Base-by-base conservation (phyloP, 2,329 filamentous ascomycete genomes). In the Exophiala aquamarina region DNA sequence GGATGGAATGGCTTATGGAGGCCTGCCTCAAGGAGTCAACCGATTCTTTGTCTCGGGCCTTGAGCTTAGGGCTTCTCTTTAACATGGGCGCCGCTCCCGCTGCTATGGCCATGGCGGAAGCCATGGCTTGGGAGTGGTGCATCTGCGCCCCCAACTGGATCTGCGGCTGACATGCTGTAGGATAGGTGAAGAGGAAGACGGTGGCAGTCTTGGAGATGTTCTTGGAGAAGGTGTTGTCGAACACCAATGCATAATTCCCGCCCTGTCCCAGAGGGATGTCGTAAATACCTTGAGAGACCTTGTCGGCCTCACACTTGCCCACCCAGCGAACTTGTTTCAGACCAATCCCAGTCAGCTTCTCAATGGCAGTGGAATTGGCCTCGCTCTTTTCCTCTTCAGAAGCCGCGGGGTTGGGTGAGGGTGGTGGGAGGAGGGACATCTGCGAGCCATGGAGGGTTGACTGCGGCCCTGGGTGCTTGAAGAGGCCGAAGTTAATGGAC, bases 201-300 rank as follows among this genome's bases (percentile, higher is more conserved):
- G 92, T 97, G 15, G 90, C 90, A 21, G 87, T 95, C 72, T 98
- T 98, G 43, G 91, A 93, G 33, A 87, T 85, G 67, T 86, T 88
- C 71, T 96, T 97, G 50, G 91, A 95, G 66, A 98, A 98, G 20
- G 93, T 98, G 64, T 98, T 98, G 79, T 98, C 93, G 63, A 98
- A 95, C 23, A 97, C 89, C 52, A 98, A 75, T 47, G 91, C 93
- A 65, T 95, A 98, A 82, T 95, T 96, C 63, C 93, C 93, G 18
- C 84, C 88, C 55, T 93, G 83, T 26, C 82, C 83, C 6, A 73
- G 62, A 1, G 74, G 73, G 18, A 97, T 88, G 63, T 95, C 87
- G 65, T 89, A 89, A 15, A 85, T 93, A 23, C 92, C 93, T 67
- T 92, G 89, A 15, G 89, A 87, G 41, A 96, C 90, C 72, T 93